Percentiles rank a stretch among this genome's conserved stretches.
Conservation (phyloP, 345 rosid species). For the Aurinia saxatilis region DNA sequence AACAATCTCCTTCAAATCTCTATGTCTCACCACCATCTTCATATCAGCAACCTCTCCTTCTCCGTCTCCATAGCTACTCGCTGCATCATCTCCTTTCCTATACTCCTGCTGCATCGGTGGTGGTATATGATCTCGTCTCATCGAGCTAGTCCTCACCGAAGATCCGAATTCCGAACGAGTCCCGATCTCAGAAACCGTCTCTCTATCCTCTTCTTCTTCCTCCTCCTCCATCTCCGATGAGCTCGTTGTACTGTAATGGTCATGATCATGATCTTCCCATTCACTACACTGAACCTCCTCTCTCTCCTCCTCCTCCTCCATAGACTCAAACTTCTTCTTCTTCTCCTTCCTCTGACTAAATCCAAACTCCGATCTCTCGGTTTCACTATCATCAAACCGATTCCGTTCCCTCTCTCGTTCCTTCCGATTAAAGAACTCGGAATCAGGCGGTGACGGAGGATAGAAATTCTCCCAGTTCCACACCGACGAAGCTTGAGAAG, state of each 20-base stretch:
- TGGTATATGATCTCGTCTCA: conserved; percentile 25
- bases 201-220: conserved; percentile 42
- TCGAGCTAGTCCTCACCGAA: conserved; percentile 29
- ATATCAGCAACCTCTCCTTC: conserved; percentile 43
- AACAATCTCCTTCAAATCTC: conserved; percentile 85
- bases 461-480: conserved; percentile 98
- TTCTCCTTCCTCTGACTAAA: conserved; percentile 35
- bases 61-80: conserved; percentile 37
- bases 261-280: conserved; percentile 87
- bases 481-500: conserved; percentile 84
- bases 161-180: conserved; percentile 59
- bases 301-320: conserved; percentile 41
- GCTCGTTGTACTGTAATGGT: conserved; percentile 53
- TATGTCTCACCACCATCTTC: conserved; percentile 89
- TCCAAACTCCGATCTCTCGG: conserved; percentile 69
- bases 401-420: conserved; percentile 28
- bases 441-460: conserved; percentile 96
- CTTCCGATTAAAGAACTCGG: conserved; percentile 62
- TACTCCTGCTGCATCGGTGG: conserved; percentile 22
- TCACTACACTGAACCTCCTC: conserved; percentile 98
- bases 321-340: conserved; percentile 13
- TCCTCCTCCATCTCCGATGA: conserved; percentile 50
- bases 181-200: conserved; percentile 66
- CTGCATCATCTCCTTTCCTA: conserved; percentile 44
- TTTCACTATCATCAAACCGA: conserved; percentile 28